Evolutionary conservation across 192 early-diverging fungal genomes (phyloP).

Genomic region (Lunasporangiospora selenospora): DNA sequence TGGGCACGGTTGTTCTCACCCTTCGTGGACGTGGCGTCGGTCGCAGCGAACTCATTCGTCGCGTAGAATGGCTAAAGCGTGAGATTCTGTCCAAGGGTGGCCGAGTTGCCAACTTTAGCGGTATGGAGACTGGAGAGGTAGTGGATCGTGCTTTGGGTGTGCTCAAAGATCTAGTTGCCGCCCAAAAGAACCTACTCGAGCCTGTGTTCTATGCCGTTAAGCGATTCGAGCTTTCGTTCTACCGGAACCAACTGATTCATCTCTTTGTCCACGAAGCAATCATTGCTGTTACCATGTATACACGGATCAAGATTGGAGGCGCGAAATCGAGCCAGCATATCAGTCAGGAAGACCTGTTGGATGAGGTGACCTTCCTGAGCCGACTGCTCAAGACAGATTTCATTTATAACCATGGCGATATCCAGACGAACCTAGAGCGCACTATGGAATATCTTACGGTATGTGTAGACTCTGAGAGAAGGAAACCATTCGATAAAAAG

Average conservation of each 20-base stretch:
- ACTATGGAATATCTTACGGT: conserved; percentile 66
- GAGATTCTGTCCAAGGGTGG: conserved; percentile 75
- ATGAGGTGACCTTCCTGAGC: conserved; percentile 77
- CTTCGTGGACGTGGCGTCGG: conserved; percentile 78
- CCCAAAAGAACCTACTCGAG: conserved; percentile 79
- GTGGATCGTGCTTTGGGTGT: conserved; percentile 78
- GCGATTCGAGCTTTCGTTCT: conserved; percentile 83
- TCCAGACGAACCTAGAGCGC: conserved; percentile 66
- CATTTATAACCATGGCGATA: conserved; percentile 77
- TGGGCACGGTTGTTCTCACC: conserved; percentile 82
- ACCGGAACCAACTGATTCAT: conserved; percentile 79
- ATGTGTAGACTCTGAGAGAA: too few relatives aligned
- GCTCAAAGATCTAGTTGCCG: conserved; percentile 77
- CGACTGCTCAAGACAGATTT: conserved; percentile 81
- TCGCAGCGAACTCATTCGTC: conserved; percentile 72
- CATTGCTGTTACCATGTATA: conserved; percentile 76
- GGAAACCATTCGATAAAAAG: too few relatives aligned
- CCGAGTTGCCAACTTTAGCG: conserved; percentile 79
- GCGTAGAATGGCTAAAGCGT: conserved; percentile 73
- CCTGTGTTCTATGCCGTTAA: conserved; percentile 83
- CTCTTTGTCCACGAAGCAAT: conserved; percentile 63
- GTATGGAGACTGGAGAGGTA: conserved; percentile 70
- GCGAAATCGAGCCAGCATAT: conserved; percentile 73
- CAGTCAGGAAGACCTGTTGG: conserved; percentile 56
- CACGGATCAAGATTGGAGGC: conserved; percentile 79